Conservation (phyloP, 331 rosid genomes). For the Pyracantha coccinea region DNA sequence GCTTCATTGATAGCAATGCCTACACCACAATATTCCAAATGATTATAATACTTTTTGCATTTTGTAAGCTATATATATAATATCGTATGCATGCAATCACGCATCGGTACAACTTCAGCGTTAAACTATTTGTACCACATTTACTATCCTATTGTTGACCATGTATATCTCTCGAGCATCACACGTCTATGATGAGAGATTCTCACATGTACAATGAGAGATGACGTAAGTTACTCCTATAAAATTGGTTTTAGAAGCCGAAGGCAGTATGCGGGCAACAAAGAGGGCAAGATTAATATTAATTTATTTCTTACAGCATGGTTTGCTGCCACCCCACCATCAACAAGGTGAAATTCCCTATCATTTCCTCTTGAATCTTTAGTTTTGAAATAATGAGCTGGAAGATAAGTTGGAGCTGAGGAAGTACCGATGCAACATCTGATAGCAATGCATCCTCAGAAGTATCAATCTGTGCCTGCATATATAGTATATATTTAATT, state of each 20-base stretch:
- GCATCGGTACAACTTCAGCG: no score
- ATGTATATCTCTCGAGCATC: no score
- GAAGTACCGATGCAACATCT: conserved; percentile 14
- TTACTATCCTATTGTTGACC: no score
- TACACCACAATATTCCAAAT: background rate
- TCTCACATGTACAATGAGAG: no score
- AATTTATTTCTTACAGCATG: conserved; percentile 3
- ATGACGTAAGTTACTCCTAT: no score
- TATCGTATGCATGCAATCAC: no score
- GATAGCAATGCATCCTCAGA: conserved; percentile 13
- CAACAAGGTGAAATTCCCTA: conserved; percentile 16
- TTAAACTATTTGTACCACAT: no score
- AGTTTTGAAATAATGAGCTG: conserved; percentile 16
- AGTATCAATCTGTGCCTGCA: conserved; percentile 15
- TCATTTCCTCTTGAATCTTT: conserved; percentile 5
- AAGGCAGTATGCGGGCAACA: no score
- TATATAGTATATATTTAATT: background rate
- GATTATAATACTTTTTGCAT: background rate
- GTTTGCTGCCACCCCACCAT: conserved; percentile 21
- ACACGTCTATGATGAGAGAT: no score
- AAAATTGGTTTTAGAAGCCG: no score
- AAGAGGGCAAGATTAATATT: no score
- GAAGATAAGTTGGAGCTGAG: conserved; percentile 13
- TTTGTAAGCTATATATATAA: no score
- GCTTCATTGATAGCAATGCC: conserved; percentile 16